Base-by-base conservation (phyloP, 345 rosid species). In the Pseudoturritis turrita region DNA sequence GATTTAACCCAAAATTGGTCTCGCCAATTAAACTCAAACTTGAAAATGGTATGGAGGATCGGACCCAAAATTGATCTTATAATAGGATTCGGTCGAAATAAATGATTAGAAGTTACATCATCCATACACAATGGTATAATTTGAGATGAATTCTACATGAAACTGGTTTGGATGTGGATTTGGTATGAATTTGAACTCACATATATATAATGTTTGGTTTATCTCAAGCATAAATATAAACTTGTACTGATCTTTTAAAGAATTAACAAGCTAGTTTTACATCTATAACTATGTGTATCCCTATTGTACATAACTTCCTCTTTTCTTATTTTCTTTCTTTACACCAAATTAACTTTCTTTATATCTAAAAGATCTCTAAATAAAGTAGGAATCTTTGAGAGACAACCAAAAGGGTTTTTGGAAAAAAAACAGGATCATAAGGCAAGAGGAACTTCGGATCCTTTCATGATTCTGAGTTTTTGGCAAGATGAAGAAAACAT, bases 401-500 rank as follows among this genome's bases (percentile, higher is more conserved):
- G 37, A 19, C 43, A 15, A 33, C 31, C 33, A 36, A 65, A 65
- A 21, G 22, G 3, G 4, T 43, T 23, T 26, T 12, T 18, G 4
- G n/a, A n/a, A n/a, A n/a, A 33, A 2, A 51, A 1, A 15, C 8
- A 31, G 17, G 39, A 71, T 71, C 53, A 71, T 18, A 56, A 65
- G 9, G 64, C 9, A 43, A 9, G 1, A 26, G 10, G 23, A 46
- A 88, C 89, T 74, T 93, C 92, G 43, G 95, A 81, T 70, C 84
- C 79, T 85, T 86, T 94, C 92, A 91, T 89, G 86, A 93, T 86
- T 81, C 94, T 85, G 47, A 93, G 64, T 68, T 84, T 93, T 76
- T 89, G 87, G 67, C 97, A 94, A 58, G 98, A 86, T 15, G 85
- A 77, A 70, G 84, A 81, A 80, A 94, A 94, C 98, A 89, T 91